Base-by-base conservation (phyloP, 805 yeast species). In the Blastobotrys robertii region DNA sequence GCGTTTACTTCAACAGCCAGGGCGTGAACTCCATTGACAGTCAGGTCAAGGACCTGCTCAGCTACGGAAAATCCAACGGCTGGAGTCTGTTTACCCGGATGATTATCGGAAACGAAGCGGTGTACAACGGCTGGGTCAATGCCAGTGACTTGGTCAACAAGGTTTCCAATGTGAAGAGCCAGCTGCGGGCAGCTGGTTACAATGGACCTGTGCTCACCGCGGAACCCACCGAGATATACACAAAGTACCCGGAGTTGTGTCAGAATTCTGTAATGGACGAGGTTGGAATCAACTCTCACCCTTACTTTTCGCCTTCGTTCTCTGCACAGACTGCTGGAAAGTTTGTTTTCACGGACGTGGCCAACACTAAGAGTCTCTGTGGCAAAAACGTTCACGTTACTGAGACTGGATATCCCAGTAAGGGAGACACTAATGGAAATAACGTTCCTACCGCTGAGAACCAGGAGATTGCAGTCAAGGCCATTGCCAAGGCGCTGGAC, bases 351-450 rank as follows among this genome's bases (percentile, higher is more conserved):
- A 76, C 76, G 29, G 94, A 88, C 65, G 67, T 76, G 48, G 60
- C 54, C 15, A 58, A 79, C 44, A 79, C 79, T 19, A 63, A 71
- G 51, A 63, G 61, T 11, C 64, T 69, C 37, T 87, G 96, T 67
- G 64, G 67, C 45, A 67, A 71, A 60, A 41, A 44, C 12, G 78
- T 84, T 31, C 51, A 68, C 14, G 77, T 87, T 44, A 79, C 94
- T 14, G 96, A 87, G 64, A 86, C 95, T 4, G 96, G 96, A 36
- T 87, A 84, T 60, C 96, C 96, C 54, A 76, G 80, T 52, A 66
- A 68, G 34, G 96, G 96, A 55, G 59, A 58, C 46, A 66, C 70
- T 45, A 77, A 84, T 57, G 96, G 96, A 44, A 64, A 64, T 40
- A 83, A 86, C 52, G 73, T 78, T 33, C 96, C 96, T 47, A 63